phyloP scores from a whole-genome alignment of 2,329 filamentous ascomycete species.

The Hypoxylon sp. region DNA sequence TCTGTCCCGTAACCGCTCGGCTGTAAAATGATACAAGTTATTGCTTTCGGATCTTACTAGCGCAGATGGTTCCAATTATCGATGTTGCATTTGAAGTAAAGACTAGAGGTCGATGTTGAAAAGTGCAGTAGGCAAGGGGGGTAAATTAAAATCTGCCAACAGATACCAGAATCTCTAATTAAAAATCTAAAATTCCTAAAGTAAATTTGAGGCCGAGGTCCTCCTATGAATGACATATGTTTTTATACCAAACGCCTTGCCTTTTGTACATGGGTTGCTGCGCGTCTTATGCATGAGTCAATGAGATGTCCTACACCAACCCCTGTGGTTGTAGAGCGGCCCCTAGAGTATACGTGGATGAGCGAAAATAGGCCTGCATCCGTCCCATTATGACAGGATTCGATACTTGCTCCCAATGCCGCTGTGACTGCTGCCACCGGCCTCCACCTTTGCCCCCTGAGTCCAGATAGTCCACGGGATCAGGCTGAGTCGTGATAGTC shows the following conservation, averaged over 20 bases:
- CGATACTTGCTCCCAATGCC: conserved; percentile 20
- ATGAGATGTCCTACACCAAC: conserved; percentile 30
- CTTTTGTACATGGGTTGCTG: conserved; percentile 3
- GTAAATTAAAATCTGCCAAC: background rate
- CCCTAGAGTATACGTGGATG: conserved; percentile 49
- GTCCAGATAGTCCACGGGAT: conserved; percentile 31
- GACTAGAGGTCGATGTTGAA: background rate
- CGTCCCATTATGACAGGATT: conserved; percentile 54
- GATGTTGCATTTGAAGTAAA: background rate
- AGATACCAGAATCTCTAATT: conserved; percentile 4
- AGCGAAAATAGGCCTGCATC: conserved; percentile 55
- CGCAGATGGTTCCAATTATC: background rate
- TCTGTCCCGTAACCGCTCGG: background rate
- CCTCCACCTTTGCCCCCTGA: conserved; percentile 8
- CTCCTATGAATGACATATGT: conserved; percentile 4
- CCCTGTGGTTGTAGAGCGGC: conserved; percentile 46
- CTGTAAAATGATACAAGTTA: background rate
- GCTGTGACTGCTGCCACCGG: conserved; percentile 16
- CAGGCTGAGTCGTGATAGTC: conserved; percentile 47
- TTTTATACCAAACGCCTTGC: conserved; percentile 22
- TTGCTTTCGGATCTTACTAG: background rate
- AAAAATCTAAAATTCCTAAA: conserved; percentile 23
- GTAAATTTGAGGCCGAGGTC: conserved; percentile 3
- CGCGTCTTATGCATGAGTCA: background rate
- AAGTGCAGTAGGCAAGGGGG: background rate